Percentiles rank a stretch among this genome's conserved stretches.
Evolutionary conservation across 2,329 filamentous ascomycete genomes (phyloP).

Genomic region (Aspergillus sp.): DNA sequence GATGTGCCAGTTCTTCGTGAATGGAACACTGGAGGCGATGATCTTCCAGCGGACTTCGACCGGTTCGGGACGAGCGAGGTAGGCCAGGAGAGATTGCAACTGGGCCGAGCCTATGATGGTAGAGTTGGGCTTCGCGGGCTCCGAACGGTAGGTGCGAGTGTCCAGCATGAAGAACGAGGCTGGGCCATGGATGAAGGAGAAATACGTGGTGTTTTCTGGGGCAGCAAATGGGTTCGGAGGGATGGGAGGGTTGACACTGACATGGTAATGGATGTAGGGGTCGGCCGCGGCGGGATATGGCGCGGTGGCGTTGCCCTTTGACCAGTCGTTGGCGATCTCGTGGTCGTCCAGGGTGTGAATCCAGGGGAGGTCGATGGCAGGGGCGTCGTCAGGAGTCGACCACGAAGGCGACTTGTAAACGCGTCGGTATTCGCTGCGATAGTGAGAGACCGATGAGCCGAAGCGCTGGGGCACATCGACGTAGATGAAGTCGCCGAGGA

Average conservation of each 20-base stretch:
- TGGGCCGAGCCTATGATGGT: conserved; percentile 85
- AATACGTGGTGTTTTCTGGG: conserved; percentile 72
- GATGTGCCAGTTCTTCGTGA: conserved; percentile 96
- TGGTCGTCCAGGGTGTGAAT: conserved; percentile 97
- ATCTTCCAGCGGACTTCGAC: conserved; percentile 89
- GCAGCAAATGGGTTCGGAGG: conserved; percentile 49
- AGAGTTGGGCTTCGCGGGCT: conserved; percentile 56
- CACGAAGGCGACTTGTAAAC: conserved; percentile 96
- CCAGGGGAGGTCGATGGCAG: conserved; percentile 72
- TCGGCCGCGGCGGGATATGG: conserved; percentile 78
- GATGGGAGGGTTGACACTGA: conserved; percentile 74
- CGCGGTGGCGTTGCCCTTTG: conserved; percentile 71
- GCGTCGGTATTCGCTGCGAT: conserved; percentile 87
- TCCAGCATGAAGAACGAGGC: conserved; percentile 94
- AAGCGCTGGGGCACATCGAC: conserved; percentile 79
- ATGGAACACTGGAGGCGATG: conserved; percentile 83
- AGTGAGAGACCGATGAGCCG: conserved; percentile 70
- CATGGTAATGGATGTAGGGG: conserved; percentile 85
- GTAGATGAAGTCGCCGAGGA: conserved; percentile 52
- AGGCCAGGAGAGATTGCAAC: conserved; percentile 74
- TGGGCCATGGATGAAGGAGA: conserved; percentile 83
- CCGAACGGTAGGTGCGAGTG: conserved; percentile 78
- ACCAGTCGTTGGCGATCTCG: conserved; percentile 93
- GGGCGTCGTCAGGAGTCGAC: conserved; percentile 64
- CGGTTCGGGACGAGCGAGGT: conserved; percentile 70